Conservation (phyloP, 2,329 filamentous ascomycete genomes). For the Metarhizium album region DNA sequence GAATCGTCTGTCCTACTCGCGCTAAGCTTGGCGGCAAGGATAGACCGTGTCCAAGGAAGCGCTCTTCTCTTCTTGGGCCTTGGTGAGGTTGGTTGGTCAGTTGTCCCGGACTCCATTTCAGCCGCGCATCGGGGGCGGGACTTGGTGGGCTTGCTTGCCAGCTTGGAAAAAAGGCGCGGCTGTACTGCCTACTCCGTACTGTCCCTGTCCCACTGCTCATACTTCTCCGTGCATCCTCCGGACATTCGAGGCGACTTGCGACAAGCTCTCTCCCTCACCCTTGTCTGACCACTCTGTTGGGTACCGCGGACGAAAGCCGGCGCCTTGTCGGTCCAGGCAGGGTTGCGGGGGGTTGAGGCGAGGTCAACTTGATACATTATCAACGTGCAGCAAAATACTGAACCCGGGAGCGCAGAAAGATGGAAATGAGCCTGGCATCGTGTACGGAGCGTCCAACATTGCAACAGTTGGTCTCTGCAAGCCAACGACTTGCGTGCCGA, state of each 20-base stretch:
- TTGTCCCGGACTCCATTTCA: not conserved
- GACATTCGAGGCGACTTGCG: not conserved
- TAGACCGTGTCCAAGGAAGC: not conserved
- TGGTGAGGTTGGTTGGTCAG: not conserved
- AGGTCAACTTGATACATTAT: not conserved
- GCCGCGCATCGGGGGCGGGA: not conserved
- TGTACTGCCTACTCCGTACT: not conserved
- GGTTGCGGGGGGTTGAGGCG: not conserved
- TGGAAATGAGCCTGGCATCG: not conserved
- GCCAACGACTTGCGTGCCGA: too few species aligned
- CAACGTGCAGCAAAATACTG: not conserved
- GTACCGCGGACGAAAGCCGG: conserved; percentile 1
- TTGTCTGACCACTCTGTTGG: conserved; percentile 3
- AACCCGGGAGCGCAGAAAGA: not conserved
- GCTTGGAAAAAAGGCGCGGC: not conserved
- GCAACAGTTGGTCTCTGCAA: too few species aligned
- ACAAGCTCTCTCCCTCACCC: not conserved
- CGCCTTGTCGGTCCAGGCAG: not conserved
- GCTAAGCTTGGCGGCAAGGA: not conserved
- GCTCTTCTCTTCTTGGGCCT: not conserved
- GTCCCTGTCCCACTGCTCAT: too few species aligned
- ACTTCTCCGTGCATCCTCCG: too few species aligned
- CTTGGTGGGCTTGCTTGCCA: not conserved
- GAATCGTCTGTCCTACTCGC: not conserved
- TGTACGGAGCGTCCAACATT: too few species aligned